Conservation (phyloP, 805 yeast genomes). For the Cyberlindnera sargentensis region DNA sequence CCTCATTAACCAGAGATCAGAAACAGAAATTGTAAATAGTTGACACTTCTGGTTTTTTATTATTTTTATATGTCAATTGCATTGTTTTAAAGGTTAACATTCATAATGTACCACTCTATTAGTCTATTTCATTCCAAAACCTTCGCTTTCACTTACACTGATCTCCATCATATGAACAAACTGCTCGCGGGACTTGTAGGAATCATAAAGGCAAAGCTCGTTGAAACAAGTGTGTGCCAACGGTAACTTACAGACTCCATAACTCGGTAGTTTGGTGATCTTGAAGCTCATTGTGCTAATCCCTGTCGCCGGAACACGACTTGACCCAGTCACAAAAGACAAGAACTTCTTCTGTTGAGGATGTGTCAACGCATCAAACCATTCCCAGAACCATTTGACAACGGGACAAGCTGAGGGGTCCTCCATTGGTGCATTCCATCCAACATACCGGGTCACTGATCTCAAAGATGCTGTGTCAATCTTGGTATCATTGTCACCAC, state of each 20-base stretch:
- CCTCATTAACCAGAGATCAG: conserved; percentile 7
- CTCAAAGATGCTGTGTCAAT: conserved; percentile 61
- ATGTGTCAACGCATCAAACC: conserved; percentile 40
- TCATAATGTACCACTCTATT: no score
- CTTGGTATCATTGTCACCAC: conserved; percentile 63
- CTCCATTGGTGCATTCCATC: conserved; percentile 43
- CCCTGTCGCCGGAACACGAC: conserved; percentile 90
- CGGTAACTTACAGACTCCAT: conserved; percentile 45
- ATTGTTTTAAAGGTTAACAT: conserved; percentile 7
- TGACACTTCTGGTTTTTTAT: conserved; percentile 14
- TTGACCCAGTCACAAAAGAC: conserved; percentile 83
- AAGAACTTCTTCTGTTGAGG: conserved; percentile 55
- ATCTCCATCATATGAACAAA: conserved; percentile 49
- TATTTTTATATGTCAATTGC: conserved; percentile 8
- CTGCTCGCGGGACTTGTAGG: conserved; percentile 48
- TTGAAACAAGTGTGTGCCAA: conserved; percentile 94
- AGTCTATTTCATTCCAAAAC: conserved; percentile 56
- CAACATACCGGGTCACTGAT: conserved; percentile 66
- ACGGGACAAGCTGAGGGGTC: conserved; percentile 27
- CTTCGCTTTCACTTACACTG: conserved; percentile 77
- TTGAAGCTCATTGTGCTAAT: conserved; percentile 67
- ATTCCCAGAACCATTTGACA: conserved; percentile 85
- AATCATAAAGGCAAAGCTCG: conserved; percentile 67
- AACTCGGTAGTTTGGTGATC: conserved; percentile 45
- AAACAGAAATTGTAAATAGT: conserved; percentile 16